These are phyloP conservation scores for Geotrichum australiense DNA, from an alignment of 1,139 yeast genomes.

Conservation along the genomic window DNA sequence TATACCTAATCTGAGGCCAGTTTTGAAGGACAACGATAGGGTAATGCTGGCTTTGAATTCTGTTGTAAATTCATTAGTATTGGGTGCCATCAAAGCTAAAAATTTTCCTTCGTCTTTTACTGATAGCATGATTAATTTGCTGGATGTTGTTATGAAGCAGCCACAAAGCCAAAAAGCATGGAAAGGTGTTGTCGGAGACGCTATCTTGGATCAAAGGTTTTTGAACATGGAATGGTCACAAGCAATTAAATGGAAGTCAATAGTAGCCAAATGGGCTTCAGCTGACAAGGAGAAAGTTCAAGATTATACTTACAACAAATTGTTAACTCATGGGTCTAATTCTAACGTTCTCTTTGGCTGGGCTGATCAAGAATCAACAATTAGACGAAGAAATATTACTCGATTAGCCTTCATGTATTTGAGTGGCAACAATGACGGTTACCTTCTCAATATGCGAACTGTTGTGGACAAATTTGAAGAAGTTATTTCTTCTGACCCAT, in stretches of 20 bases:
- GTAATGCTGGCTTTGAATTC: constrained; percentile 37
- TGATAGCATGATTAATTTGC: constrained; percentile 28
- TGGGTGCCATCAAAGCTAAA: constrained; percentile 40
- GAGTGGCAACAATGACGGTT: constrained; percentile 53
- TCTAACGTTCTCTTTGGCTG: constrained; percentile 60
- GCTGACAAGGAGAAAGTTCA: constrained; percentile 52
- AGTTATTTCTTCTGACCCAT: constrained; percentile 22
- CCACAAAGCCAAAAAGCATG: constrained; percentile 34
- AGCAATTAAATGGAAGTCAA: constrained; percentile 43
- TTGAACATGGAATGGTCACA: constrained; percentile 37
- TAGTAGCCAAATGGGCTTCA: constrained; percentile 51
- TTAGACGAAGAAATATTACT: constrained; percentile 44
- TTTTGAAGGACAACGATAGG: constrained; percentile 45
- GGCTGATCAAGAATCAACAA: constrained; percentile 65
- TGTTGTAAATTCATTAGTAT: constrained; percentile 38
- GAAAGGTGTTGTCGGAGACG: constrained; percentile 36
- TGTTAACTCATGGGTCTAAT: constrained; percentile 47
- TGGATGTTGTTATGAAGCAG: constrained; percentile 22
- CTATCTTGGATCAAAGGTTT: constrained; percentile 36
- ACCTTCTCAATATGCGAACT: constrained; percentile 44
- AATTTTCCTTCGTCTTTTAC: constrained; percentile 30
- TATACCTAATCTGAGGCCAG: constrained; percentile 37
- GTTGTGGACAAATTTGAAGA: constrained; percentile 45
- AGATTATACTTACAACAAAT: constrained; percentile 40
- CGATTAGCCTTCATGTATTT: constrained; percentile 58